Percentiles rank a stretch among this genome's conserved stretches.
phyloP scores from a whole-genome alignment of 2,329 filamentous ascomycete species.

The Bipolaris zeicola region DNA sequence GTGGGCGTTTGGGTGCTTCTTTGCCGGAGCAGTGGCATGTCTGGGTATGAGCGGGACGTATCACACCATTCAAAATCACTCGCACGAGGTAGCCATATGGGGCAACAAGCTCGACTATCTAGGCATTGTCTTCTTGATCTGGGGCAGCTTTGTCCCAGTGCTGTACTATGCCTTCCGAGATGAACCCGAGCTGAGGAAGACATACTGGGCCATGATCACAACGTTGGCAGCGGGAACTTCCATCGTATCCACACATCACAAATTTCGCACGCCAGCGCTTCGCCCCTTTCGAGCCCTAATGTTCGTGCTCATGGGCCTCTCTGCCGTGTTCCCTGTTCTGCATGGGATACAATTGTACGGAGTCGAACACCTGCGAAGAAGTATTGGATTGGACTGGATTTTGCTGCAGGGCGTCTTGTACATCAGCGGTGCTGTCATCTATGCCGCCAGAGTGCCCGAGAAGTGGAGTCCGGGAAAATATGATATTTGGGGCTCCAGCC shows the following conservation, averaged over 20 bases:
- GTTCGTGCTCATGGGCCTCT: constrained; percentile 87
- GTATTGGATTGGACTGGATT: constrained; percentile 82
- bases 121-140: constrained; percentile 89
- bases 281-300: constrained; percentile 84
- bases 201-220: constrained; percentile 81
- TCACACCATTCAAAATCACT: constrained; percentile 87
- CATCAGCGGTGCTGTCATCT: constrained; percentile 82
- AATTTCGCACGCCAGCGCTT: constrained; percentile 82
- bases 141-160: constrained; percentile 87
- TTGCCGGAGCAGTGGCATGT: constrained; percentile 51
- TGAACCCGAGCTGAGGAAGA: constrained; percentile 65
- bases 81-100: constrained; percentile 73
- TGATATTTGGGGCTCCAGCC: constrained; percentile 90
- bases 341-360: constrained; percentile 76
- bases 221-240: constrained; percentile 77
- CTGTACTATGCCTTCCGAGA: constrained; percentile 68
- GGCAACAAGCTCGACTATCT: constrained; percentile 95
- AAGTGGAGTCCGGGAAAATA: constrained; percentile 76
- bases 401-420: constrained; percentile 82
- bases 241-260: constrained; percentile 76
- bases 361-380: constrained; percentile 65
- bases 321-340: constrained; percentile 79
- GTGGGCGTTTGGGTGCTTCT: constrained; percentile 47
- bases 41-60: constrained; percentile 67
- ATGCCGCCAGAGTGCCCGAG: constrained; percentile 87